Evolutionary conservation across 176 grass and related monocot species (phyloP).

Genomic region (Carex cristatella): DNA sequence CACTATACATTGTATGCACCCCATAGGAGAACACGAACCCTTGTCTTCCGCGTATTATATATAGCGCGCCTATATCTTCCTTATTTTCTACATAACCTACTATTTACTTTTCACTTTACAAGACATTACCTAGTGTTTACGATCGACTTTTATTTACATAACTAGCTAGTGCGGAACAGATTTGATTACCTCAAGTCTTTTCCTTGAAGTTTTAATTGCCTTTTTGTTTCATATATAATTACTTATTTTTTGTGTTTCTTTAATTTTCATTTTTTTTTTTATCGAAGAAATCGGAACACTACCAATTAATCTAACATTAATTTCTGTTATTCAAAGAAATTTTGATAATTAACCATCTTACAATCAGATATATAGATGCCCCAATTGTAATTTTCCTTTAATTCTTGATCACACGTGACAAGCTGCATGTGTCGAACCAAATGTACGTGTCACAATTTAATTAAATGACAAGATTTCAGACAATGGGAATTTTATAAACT

Average conservation of each 20-base stretch:
- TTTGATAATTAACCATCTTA: too few relatives aligned
- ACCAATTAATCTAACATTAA: too few relatives aligned
- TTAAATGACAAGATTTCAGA: too few relatives aligned
- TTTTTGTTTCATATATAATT: background rate
- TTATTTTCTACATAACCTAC: constrained; percentile 3
- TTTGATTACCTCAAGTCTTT: background rate
- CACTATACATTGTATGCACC: background rate
- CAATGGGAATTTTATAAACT: too few relatives aligned
- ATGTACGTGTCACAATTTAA: too few relatives aligned
- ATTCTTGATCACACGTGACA: too few relatives aligned
- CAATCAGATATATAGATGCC: too few relatives aligned
- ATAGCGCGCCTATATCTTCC: background rate
- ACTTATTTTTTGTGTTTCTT: background rate
- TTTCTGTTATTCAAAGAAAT: background rate
- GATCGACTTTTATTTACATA: background rate
- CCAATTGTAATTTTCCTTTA: too few relatives aligned
- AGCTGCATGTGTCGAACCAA: too few relatives aligned
- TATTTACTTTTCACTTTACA: background rate
- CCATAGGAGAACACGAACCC: constrained; percentile 18
- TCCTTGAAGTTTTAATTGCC: background rate
- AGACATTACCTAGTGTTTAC: background rate
- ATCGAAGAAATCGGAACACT: background rate
- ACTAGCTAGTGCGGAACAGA: background rate
- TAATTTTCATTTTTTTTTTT: background rate
- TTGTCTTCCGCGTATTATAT: constrained; percentile 4